Evolutionary conservation across 2,329 filamentous ascomycete genomes (phyloP), one percentile per base, ranked within the genome.

Genomic region (Arthrinium phaeospermum): DNA sequence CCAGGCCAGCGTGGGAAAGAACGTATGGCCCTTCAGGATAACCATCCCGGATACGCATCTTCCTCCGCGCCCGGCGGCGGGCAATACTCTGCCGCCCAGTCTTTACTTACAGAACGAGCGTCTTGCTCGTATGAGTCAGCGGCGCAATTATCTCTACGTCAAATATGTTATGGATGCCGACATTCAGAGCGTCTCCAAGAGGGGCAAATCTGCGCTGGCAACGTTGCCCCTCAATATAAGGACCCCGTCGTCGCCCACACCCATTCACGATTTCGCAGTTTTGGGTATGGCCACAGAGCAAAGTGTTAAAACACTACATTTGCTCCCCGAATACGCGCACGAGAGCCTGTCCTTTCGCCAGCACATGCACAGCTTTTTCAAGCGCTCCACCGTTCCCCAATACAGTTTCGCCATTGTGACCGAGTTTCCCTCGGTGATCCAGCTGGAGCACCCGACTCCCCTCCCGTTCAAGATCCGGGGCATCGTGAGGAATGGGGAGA

Each of bases 141-240:
- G 69, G 77, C 10, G 69, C 72, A 0, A 75, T n/a, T 75, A 81
- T 27, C 73, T 74, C 4, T 80, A 76, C 13, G 80, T 82, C n/a
- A 81, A 85, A 64, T 85, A 84, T 57, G 78, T 76, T 14, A 72
- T 85, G 1, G 72, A 80, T 45, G 81, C 82, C 0, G 72, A 74
- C 1, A 47, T 83, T 2, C 69, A n/a, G 5, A 74, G 74, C 51
- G 73, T 70, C 0, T 67, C 44, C 0, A 37, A 69, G 3, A 69
- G 45, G 1, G 34, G 49, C 12, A 53, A 24, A n/a, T 44, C 14
- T 1, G 61, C 12, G 4, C 67, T 75, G 12, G 81, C 76, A 1
- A 73, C 47, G 0, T 51, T 79, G 1, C 81, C 80, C 0, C 22
- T 83, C 12, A 73, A 19, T 2, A 27, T 82, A 1, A 61, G 71